Evolutionary conservation across 2,329 filamentous ascomycete species (phyloP).

Genomic region (Aaosphaeria pasadenensis): DNA sequence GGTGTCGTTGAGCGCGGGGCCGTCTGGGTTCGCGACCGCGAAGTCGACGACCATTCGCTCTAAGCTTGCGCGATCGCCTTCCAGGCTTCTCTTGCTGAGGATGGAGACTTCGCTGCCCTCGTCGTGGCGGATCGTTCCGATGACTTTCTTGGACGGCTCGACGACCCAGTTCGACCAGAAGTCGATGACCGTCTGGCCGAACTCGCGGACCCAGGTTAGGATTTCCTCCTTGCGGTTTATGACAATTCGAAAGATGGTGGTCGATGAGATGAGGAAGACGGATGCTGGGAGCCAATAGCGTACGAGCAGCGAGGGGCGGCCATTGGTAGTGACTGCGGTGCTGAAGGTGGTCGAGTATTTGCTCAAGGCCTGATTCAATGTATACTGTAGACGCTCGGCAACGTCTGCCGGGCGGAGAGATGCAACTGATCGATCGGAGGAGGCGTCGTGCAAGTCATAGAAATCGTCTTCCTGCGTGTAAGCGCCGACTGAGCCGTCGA

Average conservation of each 20-base stretch:
- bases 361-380: constrained; percentile 69
- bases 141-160: constrained; percentile 75
- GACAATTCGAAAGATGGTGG: constrained; percentile 78
- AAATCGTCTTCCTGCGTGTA: constrained; percentile 53
- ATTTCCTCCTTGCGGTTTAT: constrained; percentile 75
- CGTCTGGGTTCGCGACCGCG: constrained; percentile 74
- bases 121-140: constrained; percentile 91
- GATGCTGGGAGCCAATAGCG: constrained; percentile 86
- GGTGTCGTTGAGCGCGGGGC: constrained; percentile 59
- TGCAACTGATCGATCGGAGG: constrained; percentile 29
- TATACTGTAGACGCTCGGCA: constrained; percentile 63
- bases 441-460: constrained; percentile 40
- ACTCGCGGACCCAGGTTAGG: constrained; percentile 71
- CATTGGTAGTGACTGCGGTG: constrained; percentile 60
- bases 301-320: constrained; percentile 70
- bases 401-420: constrained; percentile 52
- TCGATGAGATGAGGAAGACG: constrained; percentile 70
- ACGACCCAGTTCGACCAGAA: constrained; percentile 98
- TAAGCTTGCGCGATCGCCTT: constrained; percentile 84
- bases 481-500: constrained; percentile 55
- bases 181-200: constrained; percentile 76
- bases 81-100: constrained; percentile 89
- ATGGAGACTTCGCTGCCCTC: constrained; percentile 91
- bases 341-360: constrained; percentile 60
- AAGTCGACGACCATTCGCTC: constrained; percentile 99